These are phyloP conservation scores for Fusarium dlaminii DNA, from an alignment of 2,329 filamentous ascomycete genomes.

Conservation along the genomic window DNA sequence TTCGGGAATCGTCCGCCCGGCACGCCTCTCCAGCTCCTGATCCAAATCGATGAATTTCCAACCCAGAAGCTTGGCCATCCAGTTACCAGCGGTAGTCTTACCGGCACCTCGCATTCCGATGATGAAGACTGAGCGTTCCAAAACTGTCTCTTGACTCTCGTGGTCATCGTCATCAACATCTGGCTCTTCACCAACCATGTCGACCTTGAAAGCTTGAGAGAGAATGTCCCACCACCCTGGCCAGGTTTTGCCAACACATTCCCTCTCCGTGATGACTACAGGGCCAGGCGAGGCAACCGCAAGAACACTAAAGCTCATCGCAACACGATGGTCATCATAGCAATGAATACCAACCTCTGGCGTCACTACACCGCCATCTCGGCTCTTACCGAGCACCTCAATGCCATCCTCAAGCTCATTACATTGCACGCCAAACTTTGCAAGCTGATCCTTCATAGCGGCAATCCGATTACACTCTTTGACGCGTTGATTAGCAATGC, in stretches of 20 bases:
- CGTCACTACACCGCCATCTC: constrained; percentile 57
- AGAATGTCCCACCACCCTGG: constrained; percentile 98
- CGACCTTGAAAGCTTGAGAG: constrained; percentile 78
- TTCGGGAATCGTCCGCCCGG: constrained; percentile 82
- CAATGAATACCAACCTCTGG: constrained; percentile 81
- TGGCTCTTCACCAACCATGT: constrained; percentile 78
- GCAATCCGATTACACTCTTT: constrained; percentile 98
- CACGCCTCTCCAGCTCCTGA: constrained; percentile 79
- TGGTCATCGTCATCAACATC: constrained; percentile 25
- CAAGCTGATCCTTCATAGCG: constrained; percentile 94
- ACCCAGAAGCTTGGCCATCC: constrained; percentile 80
- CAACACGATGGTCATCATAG: constrained; percentile 97
- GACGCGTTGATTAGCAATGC: constrained; percentile 96
- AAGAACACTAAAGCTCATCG: constrained; percentile 97
- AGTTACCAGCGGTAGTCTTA: constrained; percentile 91
- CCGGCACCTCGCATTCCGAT: constrained; percentile 98
- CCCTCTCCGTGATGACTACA: constrained; percentile 84
- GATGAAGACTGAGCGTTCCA: constrained; percentile 81
- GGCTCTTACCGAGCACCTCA: constrained; percentile 67
- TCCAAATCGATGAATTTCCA: constrained; percentile 89
- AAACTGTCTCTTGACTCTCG: neutral
- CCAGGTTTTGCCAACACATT: constrained; percentile 98
- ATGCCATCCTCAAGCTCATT: constrained; percentile 96
- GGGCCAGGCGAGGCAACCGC: constrained; percentile 75
- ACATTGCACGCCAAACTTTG: constrained; percentile 90